Percentiles rank a stretch among this genome's conserved stretches.
These are phyloP conservation scores for Parastagonospora nodorum DNA, from an alignment of 2,329 filamentous ascomycete species.

Conservation along the genomic window DNA sequence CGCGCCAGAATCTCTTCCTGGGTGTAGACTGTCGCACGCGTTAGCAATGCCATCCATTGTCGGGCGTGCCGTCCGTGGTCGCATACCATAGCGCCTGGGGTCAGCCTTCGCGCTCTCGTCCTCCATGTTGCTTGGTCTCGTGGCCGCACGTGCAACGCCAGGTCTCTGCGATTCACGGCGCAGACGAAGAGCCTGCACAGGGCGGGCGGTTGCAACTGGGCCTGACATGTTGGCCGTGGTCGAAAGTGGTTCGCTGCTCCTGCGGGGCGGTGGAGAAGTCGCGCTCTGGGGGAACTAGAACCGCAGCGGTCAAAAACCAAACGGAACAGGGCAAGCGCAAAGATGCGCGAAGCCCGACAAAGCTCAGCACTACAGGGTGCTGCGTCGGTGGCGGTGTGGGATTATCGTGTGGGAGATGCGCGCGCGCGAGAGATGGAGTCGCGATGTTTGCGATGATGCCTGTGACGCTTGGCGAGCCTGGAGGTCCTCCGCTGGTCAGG, in stretches of 20 bases:
- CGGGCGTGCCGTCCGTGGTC: not conserved
- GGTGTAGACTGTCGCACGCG: conserved; percentile 64
- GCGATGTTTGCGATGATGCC: conserved; percentile 17
- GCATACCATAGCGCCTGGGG: conserved; percentile 38
- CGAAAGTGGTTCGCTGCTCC: conserved; percentile 6
- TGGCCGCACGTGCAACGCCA: conserved; percentile 34
- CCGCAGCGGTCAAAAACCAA: conserved; percentile 7
- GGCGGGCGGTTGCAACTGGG: conserved; percentile 39
- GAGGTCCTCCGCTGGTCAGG: not conserved
- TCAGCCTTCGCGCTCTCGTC: conserved; percentile 35
- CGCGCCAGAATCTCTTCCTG: conserved; percentile 82
- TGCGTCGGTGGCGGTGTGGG: not conserved
- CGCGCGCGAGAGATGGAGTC: conserved; percentile 5
- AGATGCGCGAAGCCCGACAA: conserved; percentile 13
- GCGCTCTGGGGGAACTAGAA: conserved; percentile 16
- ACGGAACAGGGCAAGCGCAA: conserved; percentile 17
- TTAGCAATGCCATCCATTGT: conserved; percentile 10
- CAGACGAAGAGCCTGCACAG: conserved; percentile 50
- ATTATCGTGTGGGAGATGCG: conserved; percentile 3
- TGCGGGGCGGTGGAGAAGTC: conserved; percentile 20
- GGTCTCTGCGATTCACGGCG: conserved; percentile 52
- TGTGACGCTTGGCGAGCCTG: not conserved
- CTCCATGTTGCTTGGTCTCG: conserved; percentile 35
- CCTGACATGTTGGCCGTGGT: conserved; percentile 35
- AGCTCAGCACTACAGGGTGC: conserved; percentile 5